Evolutionary conservation across 305 asterid species (phyloP).

Genomic region (Withania somnifera): DNA sequence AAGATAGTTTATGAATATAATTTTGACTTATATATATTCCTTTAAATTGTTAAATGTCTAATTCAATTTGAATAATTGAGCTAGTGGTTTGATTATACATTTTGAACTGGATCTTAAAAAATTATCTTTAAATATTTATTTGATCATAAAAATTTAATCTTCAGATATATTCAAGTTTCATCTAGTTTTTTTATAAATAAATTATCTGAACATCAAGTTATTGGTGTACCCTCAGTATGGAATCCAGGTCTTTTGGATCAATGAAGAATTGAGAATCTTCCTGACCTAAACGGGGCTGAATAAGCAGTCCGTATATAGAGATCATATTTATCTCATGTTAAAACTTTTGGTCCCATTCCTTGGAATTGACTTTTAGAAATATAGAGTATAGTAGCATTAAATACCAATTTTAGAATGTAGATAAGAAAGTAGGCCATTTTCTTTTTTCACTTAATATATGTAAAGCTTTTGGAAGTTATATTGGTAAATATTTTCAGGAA

Average conservation of each 20-base stretch:
- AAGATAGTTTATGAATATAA: background rate
- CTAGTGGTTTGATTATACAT: too few species aligned
- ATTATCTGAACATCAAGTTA: too few species aligned
- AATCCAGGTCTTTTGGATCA: too few species aligned
- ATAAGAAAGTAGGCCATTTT: background rate
- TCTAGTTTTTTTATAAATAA: too few species aligned
- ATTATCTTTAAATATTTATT: too few species aligned
- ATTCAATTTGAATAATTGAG: background rate
- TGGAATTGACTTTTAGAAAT: background rate
- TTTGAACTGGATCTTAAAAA: too few species aligned
- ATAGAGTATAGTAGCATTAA: background rate
- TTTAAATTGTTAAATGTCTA: background rate
- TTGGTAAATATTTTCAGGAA: background rate
- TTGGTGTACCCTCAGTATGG: too few species aligned
- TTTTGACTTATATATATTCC: background rate
- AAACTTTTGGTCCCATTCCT: background rate
- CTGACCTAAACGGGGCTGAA: too few species aligned
- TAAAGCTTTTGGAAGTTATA: background rate
- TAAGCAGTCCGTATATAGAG: background rate
- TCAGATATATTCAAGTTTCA: too few species aligned
- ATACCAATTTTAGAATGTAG: background rate
- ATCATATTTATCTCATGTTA: background rate
- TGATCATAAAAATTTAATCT: background rate
- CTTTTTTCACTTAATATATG: background rate
- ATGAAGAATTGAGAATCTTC: too few species aligned